Evolutionary conservation across 2,329 filamentous ascomycete species (phyloP).

Genomic region (Saccharata proteae): DNA sequence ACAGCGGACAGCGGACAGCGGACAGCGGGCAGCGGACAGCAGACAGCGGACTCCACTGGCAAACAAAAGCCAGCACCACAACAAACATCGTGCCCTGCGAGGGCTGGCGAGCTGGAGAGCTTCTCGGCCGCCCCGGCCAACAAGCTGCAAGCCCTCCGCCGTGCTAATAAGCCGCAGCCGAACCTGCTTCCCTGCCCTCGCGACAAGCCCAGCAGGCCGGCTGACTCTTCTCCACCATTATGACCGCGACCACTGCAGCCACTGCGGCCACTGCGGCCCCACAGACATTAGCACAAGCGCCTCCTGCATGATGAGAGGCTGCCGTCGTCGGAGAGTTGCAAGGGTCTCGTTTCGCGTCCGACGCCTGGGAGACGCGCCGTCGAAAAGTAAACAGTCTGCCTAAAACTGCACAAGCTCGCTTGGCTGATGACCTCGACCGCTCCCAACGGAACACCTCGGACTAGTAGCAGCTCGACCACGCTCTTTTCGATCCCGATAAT

Average conservation of each 20-base stretch:
- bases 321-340: constrained; percentile 11
- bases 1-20: too few relatives aligned
- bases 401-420: too few relatives aligned
- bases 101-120: too few relatives aligned
- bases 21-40: too few relatives aligned
- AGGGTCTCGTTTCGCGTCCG: constrained; percentile 2
- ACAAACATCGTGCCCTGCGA: too few relatives aligned
- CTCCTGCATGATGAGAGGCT: constrained; percentile 20
- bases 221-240: constrained; percentile 13
- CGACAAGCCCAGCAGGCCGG: constrained; percentile 3
- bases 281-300: constrained; percentile 23
- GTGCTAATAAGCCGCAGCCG: constrained; percentile 22
- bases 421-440: too few relatives aligned
- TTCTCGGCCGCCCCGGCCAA: too few relatives aligned
- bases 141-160: constrained; percentile 12
- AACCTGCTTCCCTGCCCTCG: background rate
- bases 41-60: too few relatives aligned
- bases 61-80: too few relatives aligned
- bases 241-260: constrained; percentile 16
- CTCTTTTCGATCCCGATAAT: too few relatives aligned
- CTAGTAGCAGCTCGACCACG: too few relatives aligned
- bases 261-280: constrained; percentile 8
- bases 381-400: constrained; percentile 9
- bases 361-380: constrained; percentile 7
- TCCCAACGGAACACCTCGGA: too few relatives aligned